Evolutionary conservation across 495 filamentous ascomycete species (phyloP).

Genomic region (Daldinia grandis): DNA sequence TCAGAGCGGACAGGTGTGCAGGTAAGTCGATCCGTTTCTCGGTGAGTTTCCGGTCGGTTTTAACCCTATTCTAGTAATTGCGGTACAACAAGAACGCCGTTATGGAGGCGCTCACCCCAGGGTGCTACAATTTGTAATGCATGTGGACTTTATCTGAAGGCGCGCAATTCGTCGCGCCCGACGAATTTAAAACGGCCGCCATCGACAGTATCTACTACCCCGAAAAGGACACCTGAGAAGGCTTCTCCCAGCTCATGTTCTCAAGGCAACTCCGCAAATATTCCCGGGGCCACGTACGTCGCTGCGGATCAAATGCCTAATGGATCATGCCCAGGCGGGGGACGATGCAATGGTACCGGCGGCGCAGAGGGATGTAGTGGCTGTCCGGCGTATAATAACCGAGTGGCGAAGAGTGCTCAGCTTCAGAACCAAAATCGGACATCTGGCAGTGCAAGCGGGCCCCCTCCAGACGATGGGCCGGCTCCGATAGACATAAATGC

Average conservation of each 20-base stretch:
- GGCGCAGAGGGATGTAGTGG: constrained; percentile 96
- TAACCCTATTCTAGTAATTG: constrained; percentile 77
- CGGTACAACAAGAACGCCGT: constrained; percentile 87
- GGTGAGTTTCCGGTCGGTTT: constrained; percentile 5
- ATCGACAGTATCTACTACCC: constrained; percentile 50
- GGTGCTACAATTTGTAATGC: constrained; percentile 98
- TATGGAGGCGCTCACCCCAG: constrained; percentile 93
- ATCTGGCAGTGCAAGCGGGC: constrained; percentile 41
- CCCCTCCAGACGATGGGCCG: constrained; percentile 47
- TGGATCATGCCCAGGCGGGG: constrained; percentile 95
- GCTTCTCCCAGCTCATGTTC: constrained; percentile 46
- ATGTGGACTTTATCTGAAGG: constrained; percentile 94
- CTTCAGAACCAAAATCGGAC: constrained; percentile 55
- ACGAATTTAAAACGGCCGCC: constrained; percentile 82
- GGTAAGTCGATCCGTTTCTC: constrained; percentile 47
- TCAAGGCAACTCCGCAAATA: constrained; percentile 47
- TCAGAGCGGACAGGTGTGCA: constrained; percentile 63
- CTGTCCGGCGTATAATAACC: constrained; percentile 96
- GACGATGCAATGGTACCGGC: constrained; percentile 94
- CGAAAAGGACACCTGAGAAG: constrained; percentile 50
- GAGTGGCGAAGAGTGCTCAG: constrained; percentile 86
- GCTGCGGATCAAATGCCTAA: constrained; percentile 72
- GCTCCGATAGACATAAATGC: constrained; percentile 58
- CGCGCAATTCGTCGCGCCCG: constrained; percentile 86
- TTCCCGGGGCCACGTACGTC: constrained; percentile 77